A percentile compares a stretch with the other conserved stretches of the same genome.
Evolutionary conservation across 805 yeast species (phyloP).

Genomic region (Yamadazyma paraphyllophila): DNA sequence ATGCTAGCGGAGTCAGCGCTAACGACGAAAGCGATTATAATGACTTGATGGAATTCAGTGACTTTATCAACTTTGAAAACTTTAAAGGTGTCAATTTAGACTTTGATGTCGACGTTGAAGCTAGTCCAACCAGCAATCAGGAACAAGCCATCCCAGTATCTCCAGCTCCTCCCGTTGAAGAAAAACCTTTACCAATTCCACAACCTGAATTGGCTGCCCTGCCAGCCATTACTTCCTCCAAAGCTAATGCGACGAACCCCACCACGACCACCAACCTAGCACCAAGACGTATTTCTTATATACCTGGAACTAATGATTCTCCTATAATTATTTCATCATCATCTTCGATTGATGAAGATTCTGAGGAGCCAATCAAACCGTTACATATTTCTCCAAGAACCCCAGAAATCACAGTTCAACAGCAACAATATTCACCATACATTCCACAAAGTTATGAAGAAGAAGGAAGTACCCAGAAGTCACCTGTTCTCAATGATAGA

Average conservation of each 20-base stretch:
- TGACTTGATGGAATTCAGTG: slow-evolving; percentile 42
- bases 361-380: slow-evolving; percentile 15
- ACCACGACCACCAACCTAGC: neutral
- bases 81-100: slow-evolving; percentile 20
- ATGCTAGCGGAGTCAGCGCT: neutral
- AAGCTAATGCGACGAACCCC: too few relatives aligned
- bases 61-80: slow-evolving; percentile 39
- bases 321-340: slow-evolving; percentile 16
- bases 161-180: neutral
- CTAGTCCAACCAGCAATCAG: neutral
- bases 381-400: slow-evolving; percentile 10
- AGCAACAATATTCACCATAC: slow-evolving; percentile 12
- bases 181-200: neutral
- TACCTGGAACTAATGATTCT: slow-evolving; percentile 7
- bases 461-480: neutral
- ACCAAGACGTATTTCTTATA: slow-evolving; percentile 3
- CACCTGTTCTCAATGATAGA: slow-evolving; percentile 7
- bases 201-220: neutral
- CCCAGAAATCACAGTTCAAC: slow-evolving; percentile 14
- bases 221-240: too few relatives aligned
- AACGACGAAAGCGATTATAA: slow-evolving; percentile 9
- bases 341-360: slow-evolving; percentile 12
- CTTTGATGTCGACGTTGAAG: slow-evolving; percentile 11
- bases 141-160: neutral
- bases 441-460: slow-evolving; percentile 12